Evolutionary conservation across 1,284 basidiomycete species (phyloP).

Genomic region (Trametes versicolor): DNA sequence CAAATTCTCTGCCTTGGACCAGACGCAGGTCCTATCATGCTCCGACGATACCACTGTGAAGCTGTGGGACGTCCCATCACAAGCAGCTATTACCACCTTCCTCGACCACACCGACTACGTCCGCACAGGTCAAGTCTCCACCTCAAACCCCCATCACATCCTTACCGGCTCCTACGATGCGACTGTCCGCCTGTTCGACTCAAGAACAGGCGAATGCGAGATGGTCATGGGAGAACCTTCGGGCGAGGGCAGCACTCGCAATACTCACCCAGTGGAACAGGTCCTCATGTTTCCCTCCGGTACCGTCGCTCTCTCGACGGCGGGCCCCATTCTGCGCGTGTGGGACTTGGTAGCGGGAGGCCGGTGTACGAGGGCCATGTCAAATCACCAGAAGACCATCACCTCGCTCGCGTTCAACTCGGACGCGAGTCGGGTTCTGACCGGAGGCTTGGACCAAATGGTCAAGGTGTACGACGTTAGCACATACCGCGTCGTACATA

Average conservation of each 20-base stretch:
- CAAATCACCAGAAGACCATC: slow-evolving; percentile 98
- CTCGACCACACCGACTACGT: slow-evolving; percentile 94
- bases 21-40: slow-evolving; percentile 90
- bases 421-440: slow-evolving; percentile 82
- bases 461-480: slow-evolving; percentile 98
- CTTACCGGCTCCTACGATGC: slow-evolving; percentile 96
- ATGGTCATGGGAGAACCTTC: slow-evolving; percentile 79
- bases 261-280: slow-evolving; percentile 87
- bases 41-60: slow-evolving; percentile 96
- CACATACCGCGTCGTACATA: slow-evolving; percentile 95
- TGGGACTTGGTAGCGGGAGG: slow-evolving; percentile 98
- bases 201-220: slow-evolving; percentile 82
- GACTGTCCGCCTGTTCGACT: slow-evolving; percentile 91
- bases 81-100: slow-evolving; percentile 84
- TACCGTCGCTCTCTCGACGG: slow-evolving; percentile 86
- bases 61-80: slow-evolving; percentile 96
- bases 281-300: slow-evolving; percentile 94
- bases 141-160: slow-evolving; percentile 85
- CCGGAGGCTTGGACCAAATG: slow-evolving; percentile 95
- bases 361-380: slow-evolving; percentile 87
- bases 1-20: slow-evolving; percentile 86
- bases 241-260: slow-evolving; percentile 49
- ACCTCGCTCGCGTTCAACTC: slow-evolving; percentile 89
- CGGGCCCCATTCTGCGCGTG: slow-evolving; percentile 92
- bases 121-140: slow-evolving; percentile 88